Percentiles rank a stretch among this genome's conserved stretches.
Evolutionary conservation across 164 flowering plant species (phyloP).

Genomic region (Umbilicus rupestris): DNA sequence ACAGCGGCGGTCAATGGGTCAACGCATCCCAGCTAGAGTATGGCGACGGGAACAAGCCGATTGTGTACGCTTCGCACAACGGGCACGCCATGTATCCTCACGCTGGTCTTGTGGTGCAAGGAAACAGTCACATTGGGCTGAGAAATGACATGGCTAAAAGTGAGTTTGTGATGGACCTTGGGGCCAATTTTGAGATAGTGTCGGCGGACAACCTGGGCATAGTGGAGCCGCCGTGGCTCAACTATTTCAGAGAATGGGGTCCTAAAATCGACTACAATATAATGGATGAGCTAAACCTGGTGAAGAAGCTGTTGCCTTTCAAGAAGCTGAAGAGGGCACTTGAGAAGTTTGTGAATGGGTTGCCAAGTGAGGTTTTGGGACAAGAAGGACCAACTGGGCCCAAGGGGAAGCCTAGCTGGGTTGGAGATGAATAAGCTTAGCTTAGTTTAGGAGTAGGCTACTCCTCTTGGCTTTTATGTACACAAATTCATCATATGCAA

Average conservation of each 20-base stretch:
- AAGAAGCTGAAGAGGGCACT: too few species aligned
- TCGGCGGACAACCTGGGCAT: constrained; percentile 28
- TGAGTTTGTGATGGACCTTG: constrained; percentile 24
- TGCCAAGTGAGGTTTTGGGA: too few species aligned
- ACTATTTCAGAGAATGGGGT: constrained; percentile 25
- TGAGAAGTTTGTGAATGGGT: too few species aligned
- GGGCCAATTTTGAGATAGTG: constrained; percentile 12
- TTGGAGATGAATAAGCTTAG: too few species aligned
- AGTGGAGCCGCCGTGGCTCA: constrained; percentile 43
- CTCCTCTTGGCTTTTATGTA: too few species aligned
- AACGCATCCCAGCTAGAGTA: constrained; percentile 32
- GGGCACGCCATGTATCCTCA: constrained; percentile 40
- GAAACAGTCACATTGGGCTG: constrained; percentile 29
- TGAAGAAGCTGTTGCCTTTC: too few species aligned
- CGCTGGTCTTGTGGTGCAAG: constrained; percentile 38
- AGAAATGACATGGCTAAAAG: constrained; percentile 39
- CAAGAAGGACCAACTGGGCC: too few species aligned
- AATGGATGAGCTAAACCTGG: too few species aligned
- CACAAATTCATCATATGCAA: too few species aligned
- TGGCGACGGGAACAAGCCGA: constrained; percentile 23
- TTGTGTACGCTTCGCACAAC: constrained; percentile 33
- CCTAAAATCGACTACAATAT: constrained; percentile 12
- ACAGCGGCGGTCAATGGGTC: constrained; percentile 40
- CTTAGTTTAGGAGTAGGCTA: too few species aligned
- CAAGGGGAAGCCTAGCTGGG: too few species aligned